Evolutionary conservation across 805 yeast genomes (phyloP), one percentile per base, ranked within the genome.

Genomic region (Nakazawaea anatomiae): DNA sequence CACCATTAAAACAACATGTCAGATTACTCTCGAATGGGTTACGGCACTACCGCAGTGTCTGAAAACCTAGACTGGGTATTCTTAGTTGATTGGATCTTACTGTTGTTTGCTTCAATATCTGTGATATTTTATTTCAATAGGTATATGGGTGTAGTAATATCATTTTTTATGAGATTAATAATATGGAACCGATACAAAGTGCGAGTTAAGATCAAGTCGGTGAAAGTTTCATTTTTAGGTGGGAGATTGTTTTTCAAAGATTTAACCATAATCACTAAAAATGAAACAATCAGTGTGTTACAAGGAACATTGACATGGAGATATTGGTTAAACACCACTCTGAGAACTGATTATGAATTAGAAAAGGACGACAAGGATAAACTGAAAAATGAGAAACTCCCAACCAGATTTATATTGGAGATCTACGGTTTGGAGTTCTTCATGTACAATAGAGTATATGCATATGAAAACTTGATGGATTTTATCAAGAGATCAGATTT

Each of bases 261-360:
- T 63, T 62, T 91, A 18, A 79, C 87, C 3, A 72, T 88, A 10
- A 79, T 87, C 5, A 86, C 89, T n/a, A 73, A 80, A 46, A 85
- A 91, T 66, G 81, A 82, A 54, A 82, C 96, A 2, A 61, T 89
- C 1, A 78, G 89, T 8, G 73, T 87, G 1, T 75, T 87, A 30
- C 83, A 84, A 54, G 86, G 92, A 1, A 79, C 81, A 58, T 61
- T 92, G 30, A 87, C 96, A 0, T 94, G 98, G 98, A 68, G 95
- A 54, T 92, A 89, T 64, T 94, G 98, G 98, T 66, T 71, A 47
- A 59, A 56, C 30, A 56, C 63, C 3, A 50, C 54, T 14, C 54
- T 49, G 28, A 9, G 18, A 14, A 61, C 59, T 9, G 57, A 59
- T 4, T 44, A 51, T 4, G 63, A 60, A 42, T 27, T 51, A 39